Evolutionary conservation across 139 green algal genomes (phyloP), one percentile per base, ranked within the genome.

Genomic region (Chlamydomonas incerta): DNA sequence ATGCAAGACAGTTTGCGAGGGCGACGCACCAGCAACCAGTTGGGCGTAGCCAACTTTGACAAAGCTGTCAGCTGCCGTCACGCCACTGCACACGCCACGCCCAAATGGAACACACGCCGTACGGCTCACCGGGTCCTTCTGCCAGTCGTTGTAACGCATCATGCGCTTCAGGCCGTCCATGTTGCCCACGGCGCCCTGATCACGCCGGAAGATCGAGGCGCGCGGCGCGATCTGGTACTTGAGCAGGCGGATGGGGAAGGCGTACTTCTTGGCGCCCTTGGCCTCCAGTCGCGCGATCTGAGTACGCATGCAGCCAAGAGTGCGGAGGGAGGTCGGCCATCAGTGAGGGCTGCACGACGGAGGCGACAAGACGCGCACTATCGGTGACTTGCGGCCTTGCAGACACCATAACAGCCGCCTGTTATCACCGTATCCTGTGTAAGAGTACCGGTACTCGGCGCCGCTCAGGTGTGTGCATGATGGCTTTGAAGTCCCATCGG

Each of bases 131-230:
- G 89, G 83, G 82, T 97, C 94, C 23, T 85, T 63, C 52, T 72
- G 62, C 81, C 80, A 96, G 77, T 90, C 83, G 87, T 97, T 96
- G 83, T 89, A 92, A 20, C 94, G 87, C 93, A 97, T 95, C 10
- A 96, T 60, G 26, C 62, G 47, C 90, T 94, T 90, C 55, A 97
- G 86, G 18, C 83, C 75, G 0, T 88, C 84, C 46, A 97, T 63
- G 34, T 74, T 63, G 1, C 29, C 13, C 8, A 96, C 89, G 0
- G 11, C 31, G n/a, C 82, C 82, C 79, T 95, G 87, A 86, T 97
- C 94, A 6, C 95, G 90, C 10, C 92, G 79, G 89, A 96, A 98
- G 66, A 97, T 93, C n/a, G 90, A 74, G n/a, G 93, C 91, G 60
- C 95, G 91, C 6, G 95, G 94, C 3, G 85, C 81, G 37, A 87